These are phyloP conservation scores for Candida maesae DNA, from an alignment of 805 yeast genomes.

Conservation along the genomic window DNA sequence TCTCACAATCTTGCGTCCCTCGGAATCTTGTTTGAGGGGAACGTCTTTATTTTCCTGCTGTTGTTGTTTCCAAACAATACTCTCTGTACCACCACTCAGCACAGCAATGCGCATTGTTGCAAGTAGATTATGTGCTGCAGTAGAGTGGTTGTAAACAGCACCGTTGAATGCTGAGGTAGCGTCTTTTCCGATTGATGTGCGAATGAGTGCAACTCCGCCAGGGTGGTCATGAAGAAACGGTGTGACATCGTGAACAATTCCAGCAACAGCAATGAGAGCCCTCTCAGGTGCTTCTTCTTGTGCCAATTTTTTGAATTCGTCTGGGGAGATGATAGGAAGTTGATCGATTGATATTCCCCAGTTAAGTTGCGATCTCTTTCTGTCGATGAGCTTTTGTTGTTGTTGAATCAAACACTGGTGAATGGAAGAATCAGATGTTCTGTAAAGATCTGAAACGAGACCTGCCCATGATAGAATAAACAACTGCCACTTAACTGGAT, in stretches of 20 bases:
- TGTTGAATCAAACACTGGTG: slow-evolving; percentile 76
- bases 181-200: slow-evolving; percentile 84
- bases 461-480: slow-evolving; percentile 45
- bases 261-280: slow-evolving; percentile 77
- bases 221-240: slow-evolving; percentile 92
- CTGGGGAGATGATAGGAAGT: slow-evolving; percentile 63
- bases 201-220: slow-evolving; percentile 79
- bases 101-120: slow-evolving; percentile 95
- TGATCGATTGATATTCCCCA: slow-evolving; percentile 95
- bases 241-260: slow-evolving; percentile 90
- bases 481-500: slow-evolving; percentile 82
- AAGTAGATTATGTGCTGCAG: slow-evolving; percentile 85
- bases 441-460: slow-evolving; percentile 53
- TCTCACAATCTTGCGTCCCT: slow-evolving; percentile 52
- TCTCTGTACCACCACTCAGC: slow-evolving; percentile 74
- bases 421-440: slow-evolving; percentile 41
- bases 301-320: slow-evolving; percentile 41
- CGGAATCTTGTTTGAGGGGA: slow-evolving; percentile 49
- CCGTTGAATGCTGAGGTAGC: slow-evolving; percentile 94
- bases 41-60: slow-evolving; percentile 62
- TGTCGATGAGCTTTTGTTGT: slow-evolving; percentile 75
- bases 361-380: slow-evolving; percentile 70
- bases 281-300: slow-evolving; percentile 44
- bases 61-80: slow-evolving; percentile 77
- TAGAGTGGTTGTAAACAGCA: slow-evolving; percentile 89